Evolutionary conservation across 2,329 filamentous ascomycete species (phyloP), one percentile per base, ranked within the genome.

Genomic region (Venturia pyrina): DNA sequence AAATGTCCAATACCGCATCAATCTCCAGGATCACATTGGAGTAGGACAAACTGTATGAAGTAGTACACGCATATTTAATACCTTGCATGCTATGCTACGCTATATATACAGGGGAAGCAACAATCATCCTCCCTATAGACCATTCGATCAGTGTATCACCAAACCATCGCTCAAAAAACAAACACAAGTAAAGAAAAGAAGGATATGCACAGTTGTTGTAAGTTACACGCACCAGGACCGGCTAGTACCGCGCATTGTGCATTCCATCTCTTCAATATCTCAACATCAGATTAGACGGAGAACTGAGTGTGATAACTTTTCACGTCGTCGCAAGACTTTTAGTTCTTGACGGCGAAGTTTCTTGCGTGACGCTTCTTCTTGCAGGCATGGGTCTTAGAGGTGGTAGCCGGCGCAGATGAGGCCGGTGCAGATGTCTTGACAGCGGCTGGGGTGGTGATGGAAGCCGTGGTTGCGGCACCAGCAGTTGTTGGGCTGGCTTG

Each of bases 311-410:
- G 17, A 37, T 59, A 37, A 37, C 32, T 34, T 34, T 34, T 37
- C 53, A 37, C 2, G 5, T 15, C 28, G 17, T 19, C 53, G 15
- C 53, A 59, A 28, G 10, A 15, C 28, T 21, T 53, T 28, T 53
- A 53, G 48, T 28, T 59, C 53, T n/a, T 34, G 53, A 59, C 28
- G 32, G 53, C 53, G 17, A 59, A 59, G 19, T 59, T 21, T 37
- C 53, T 59, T 59, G 53, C 28, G 53, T 59, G 53, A 24, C 53
- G 53, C 53, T 59, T 59, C 53, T 59, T 59, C 53, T 59, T 59
- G 53, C 53, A 59, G 5, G 53, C 53, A 37, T 32, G 37, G 28
- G 15, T 32, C 53, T 59, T 59, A 32, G 32, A 37, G 32, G 53
- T 59, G 24, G 53, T 37, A n/a, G 53, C 53, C 37, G 53, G 53